phyloP scores from a whole-genome alignment of 306 rosid species.

The Corylus avellana region DNA sequence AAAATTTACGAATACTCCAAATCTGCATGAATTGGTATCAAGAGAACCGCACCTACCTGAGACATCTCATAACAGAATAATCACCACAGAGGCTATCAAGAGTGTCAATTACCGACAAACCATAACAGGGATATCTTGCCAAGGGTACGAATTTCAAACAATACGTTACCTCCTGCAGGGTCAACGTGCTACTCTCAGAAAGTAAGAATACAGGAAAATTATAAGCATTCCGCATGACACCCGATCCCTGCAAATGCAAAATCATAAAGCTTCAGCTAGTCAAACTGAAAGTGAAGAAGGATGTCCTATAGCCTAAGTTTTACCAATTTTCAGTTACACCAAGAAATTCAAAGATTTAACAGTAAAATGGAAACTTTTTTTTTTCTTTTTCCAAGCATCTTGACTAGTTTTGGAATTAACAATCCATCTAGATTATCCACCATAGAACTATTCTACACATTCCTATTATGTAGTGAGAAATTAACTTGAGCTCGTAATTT shows the following conservation, averaged over 20 bases:
- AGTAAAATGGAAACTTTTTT: neutral
- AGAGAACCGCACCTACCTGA: neutral
- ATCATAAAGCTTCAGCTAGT: conserved; percentile 16
- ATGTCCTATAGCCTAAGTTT: neutral
- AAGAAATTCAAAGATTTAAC: neutral
- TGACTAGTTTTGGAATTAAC: neutral
- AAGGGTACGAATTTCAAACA: conserved; percentile 16
- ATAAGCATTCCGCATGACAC: conserved; percentile 74
- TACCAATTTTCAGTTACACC: neutral
- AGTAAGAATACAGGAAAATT: conserved; percentile 78
- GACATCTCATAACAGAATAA: neutral
- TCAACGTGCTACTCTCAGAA: conserved; percentile 56
- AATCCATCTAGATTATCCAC: neutral
- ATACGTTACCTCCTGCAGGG: conserved; percentile 63
- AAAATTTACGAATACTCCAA: neutral
- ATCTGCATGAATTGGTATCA: neutral
- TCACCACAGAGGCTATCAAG: conserved; percentile 11
- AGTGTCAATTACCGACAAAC: conserved; percentile 11
- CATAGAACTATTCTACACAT: conserved; percentile 13
- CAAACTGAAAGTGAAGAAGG: conserved; percentile 9
- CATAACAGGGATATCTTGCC: conserved; percentile 9
- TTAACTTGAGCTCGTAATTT: conserved; percentile 2
- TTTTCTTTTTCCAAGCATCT: neutral
- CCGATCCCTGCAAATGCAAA: conserved; percentile 71
- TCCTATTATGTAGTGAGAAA: conserved; percentile 2